A percentile compares a stretch with the other conserved stretches of the same genome.
These are phyloP conservation scores for Dactylorhiza incarnata DNA, from an alignment of 106 monocot species.

Conservation along the genomic window DNA sequence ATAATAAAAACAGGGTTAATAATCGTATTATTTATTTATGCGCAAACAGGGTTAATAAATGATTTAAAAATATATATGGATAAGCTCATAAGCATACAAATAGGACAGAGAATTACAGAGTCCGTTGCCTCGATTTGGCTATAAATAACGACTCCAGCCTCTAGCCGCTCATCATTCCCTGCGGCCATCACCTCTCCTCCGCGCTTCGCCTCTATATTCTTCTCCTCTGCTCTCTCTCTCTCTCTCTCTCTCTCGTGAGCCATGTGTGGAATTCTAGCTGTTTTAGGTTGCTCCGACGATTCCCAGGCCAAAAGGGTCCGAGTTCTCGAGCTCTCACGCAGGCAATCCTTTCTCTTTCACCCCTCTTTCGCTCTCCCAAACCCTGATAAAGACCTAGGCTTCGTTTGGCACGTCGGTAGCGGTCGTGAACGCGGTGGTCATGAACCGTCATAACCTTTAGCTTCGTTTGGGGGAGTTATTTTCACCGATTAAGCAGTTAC, in stretches of 20 bases:
- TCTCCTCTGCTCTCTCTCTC: background rate
- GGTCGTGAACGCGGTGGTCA: accelerated
- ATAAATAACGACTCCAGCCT: no score
- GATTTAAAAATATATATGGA: no score
- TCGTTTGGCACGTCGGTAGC: background rate
- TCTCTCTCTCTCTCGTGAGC: background rate
- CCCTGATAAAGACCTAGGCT: background rate
- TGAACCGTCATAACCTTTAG: background rate
- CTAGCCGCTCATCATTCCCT: no score
- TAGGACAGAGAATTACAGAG: no score
- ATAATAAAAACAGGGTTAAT: no score
- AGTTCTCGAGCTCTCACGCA: slow-evolving; percentile 94
- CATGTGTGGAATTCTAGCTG: slow-evolving; percentile 90
- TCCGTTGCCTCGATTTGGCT: no score
- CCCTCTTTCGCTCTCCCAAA: background rate
- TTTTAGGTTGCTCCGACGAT: slow-evolving; percentile 72
- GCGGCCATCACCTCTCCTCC: no score
- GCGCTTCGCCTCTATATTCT: background rate
- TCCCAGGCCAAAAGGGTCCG: slow-evolving; percentile 84
- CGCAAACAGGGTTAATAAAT: no score
- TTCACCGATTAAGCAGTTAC: background rate
- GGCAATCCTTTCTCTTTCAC: slow-evolving; percentile 31
- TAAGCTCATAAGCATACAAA: no score
- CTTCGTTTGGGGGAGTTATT: background rate
- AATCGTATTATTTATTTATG: accelerated